Conservation (phyloP, 768 basidiomycete species). For the Russula earlei region DNA sequence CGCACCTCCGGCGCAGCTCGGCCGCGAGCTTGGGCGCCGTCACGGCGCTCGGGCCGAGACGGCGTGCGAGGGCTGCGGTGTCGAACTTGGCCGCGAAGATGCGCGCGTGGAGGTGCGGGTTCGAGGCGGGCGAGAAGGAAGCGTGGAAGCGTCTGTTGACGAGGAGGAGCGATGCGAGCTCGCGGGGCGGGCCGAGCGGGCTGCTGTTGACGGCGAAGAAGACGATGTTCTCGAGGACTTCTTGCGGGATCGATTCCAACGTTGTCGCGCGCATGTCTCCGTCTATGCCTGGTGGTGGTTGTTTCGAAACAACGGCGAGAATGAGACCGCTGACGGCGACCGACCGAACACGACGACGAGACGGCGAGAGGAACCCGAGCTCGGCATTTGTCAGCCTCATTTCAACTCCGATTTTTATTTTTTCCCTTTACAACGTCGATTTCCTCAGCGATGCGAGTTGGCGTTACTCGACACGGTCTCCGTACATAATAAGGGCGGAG, state of each 20-base stretch:
- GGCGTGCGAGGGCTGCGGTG: conserved; percentile 36
- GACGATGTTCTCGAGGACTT: conserved; percentile 74
- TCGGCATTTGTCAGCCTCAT: conserved; percentile 8
- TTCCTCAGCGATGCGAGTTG: too few species aligned
- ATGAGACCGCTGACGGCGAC: neutral
- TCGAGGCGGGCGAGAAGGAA: conserved; percentile 41
- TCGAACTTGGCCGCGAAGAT: conserved; percentile 69
- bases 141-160: conserved; percentile 41
- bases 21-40: conserved; percentile 40
- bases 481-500: conserved; percentile 1
- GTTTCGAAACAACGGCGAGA: too few species aligned
- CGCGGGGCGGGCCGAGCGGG: conserved; percentile 52
- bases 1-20: conserved; percentile 58
- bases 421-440: neutral
- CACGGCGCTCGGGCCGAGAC: conserved; percentile 36
- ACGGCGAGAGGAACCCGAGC: neutral
- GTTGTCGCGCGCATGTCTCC: conserved; percentile 12
- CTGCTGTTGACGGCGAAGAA: conserved; percentile 41
- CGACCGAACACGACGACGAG: neutral
- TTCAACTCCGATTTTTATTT: conserved; percentile 12
- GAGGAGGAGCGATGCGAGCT: conserved; percentile 45
- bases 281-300: neutral
- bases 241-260: conserved; percentile 54
- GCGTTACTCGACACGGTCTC: too few species aligned
- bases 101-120: conserved; percentile 63